Evolutionary conservation across 208 protist species (phyloP), one percentile per base, ranked within the genome.

Genomic region (Blastocrithidia nonstop): DNA sequence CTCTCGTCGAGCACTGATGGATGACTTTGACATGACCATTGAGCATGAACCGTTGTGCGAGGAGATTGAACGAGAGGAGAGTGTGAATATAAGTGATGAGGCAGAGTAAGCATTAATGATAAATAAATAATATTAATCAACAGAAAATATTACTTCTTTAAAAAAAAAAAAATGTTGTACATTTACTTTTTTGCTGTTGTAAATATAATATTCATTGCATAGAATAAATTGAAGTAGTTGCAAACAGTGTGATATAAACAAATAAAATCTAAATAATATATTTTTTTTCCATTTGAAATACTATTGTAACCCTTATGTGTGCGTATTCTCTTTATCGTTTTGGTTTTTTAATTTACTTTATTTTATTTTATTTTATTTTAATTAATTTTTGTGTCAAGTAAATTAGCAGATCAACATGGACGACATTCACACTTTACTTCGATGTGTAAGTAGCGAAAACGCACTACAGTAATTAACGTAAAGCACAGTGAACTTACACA

Each of bases 21-120:
- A 92, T 46, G 78, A 92, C 37, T 50, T 87, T 40, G 76, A 86
- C 53, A 92, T 92, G 83, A 70, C 65, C 23, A 92, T 92, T 46
- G 66, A 84, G n/a, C 69, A 72, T 26, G 83, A 92, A 43, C 64
- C 55, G 16, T 60, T 71, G 15, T 66, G 71, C 20, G 83, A 88
- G 29, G 82, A 91, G 32, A 87, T 91, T 35, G 71, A 91, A 35
- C 43, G 76, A 23, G 81, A 84, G 8, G 66, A 65, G 3, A 57
- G 61, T 17, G 26, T 22, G 23, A 24, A 6, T 6, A 9, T 15
- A 44, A 11, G 3, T n/a, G 37, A 28, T 20, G n/a, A 21, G 31
- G 19, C 20, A 28, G 19, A 25, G 42, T 47, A 1, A 20, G 19
- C n/a, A n/a, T n/a, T n/a, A n/a, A n/a, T n/a, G n/a, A n/a, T n/a